Evolutionary conservation across 2,329 filamentous ascomycete genomes (phyloP).

Genomic region (Stemphylium lycopersici): DNA sequence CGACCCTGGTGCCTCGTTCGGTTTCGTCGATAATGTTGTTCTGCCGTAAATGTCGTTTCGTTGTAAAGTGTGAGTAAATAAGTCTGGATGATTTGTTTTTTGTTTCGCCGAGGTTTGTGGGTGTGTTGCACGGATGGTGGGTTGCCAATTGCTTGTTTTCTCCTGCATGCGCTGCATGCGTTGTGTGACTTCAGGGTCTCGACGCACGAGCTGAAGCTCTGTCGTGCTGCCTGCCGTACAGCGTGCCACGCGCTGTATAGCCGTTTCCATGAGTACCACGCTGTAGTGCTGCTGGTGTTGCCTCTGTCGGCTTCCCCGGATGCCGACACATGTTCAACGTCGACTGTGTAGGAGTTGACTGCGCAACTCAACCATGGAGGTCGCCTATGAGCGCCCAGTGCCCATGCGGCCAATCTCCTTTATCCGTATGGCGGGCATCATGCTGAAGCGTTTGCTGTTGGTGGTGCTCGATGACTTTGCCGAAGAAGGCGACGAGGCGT

Average conservation of each 20-base stretch:
- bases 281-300: background rate
- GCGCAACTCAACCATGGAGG: background rate
- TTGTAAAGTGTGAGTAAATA: background rate
- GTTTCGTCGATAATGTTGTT: constrained; percentile 8
- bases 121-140: background rate
- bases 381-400: constrained; percentile 31
- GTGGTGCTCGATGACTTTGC: constrained; percentile 36
- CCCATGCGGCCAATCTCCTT: constrained; percentile 39
- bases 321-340: background rate
- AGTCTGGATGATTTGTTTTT: background rate
- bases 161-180: background rate
- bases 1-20: background rate
- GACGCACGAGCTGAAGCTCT: background rate
- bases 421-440: constrained; percentile 42
- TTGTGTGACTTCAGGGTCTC: background rate
- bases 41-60: constrained; percentile 15
- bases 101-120: background rate
- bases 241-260: background rate
- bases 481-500: constrained; percentile 54
- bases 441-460: constrained; percentile 42
- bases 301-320: background rate
- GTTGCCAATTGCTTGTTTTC: background rate
- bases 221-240: background rate
- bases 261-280: background rate
- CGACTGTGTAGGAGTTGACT: background rate